phyloP scores from a whole-genome alignment of 106 monocot species.

The Alisma plantagoaquatica region DNA sequence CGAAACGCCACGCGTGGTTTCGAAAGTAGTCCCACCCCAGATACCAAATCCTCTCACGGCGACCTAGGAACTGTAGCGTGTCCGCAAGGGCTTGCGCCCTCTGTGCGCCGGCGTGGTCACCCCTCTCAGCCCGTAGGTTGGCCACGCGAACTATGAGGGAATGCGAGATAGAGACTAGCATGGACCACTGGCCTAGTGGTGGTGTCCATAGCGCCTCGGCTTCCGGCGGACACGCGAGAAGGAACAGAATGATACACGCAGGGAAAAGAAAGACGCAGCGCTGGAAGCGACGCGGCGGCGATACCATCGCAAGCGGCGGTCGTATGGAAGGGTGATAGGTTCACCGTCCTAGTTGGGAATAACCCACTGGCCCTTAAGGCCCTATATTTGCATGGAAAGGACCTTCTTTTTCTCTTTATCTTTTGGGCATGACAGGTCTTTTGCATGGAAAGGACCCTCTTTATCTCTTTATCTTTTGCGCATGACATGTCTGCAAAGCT shows the following conservation, averaged over 20 bases:
- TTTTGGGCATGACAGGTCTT: no score
- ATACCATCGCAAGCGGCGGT: no score
- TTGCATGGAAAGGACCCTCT: no score
- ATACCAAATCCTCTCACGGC: conserved; percentile 31
- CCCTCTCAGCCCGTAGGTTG: conserved; percentile 38
- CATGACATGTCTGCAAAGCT: no score
- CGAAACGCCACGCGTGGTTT: conserved; percentile 51
- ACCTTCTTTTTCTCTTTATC: no score
- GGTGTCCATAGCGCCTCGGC: background rate
- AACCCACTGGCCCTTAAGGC: no score
- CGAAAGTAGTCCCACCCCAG: conserved; percentile 63
- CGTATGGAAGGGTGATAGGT: no score
- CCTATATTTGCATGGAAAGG: no score
- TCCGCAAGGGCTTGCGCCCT: conserved; percentile 39
- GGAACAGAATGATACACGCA: conserved; percentile 28
- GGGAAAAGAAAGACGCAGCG: no score
- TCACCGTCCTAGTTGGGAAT: no score
- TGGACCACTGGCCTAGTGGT: conserved; percentile 24
- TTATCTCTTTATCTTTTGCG: no score
- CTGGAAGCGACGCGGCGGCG: background rate
- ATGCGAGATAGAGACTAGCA: conserved; percentile 62
- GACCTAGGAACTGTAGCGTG: conserved; percentile 20
- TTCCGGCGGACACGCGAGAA: conserved; percentile 5
- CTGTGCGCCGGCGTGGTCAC: conserved; percentile 47
- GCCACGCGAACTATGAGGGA: conserved; percentile 77